Evolutionary conservation across 2,329 filamentous ascomycete species (phyloP), one percentile per base, ranked within the genome.

Genomic region (Cladosporium sp.): DNA sequence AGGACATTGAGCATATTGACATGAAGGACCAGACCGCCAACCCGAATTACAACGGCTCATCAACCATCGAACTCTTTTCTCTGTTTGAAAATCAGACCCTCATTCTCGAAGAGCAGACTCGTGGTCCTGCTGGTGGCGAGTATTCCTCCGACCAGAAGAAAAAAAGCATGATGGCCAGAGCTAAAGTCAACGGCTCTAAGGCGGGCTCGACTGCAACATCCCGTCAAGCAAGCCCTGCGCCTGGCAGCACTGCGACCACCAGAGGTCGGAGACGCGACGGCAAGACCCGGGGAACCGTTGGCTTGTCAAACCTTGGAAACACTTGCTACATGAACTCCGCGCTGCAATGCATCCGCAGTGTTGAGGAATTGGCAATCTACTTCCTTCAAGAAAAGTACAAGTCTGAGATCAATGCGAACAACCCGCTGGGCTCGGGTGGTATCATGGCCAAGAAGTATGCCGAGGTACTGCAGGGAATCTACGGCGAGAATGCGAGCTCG

Each of bases 301-400:
- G 95, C 38, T 82, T 99, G 62, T 88, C 87, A 69, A 99, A 99
- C 74, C 82, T 99, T 15, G 95, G 95, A 59, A 99, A 99, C 74
- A 98, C 95, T 0, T 99, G 95, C 80, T 99, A 99, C 80, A 97
- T 98, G 93, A 98, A 98, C 78, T 97, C 94, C 26, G 95, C 95
- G 11, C 83, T 98, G 64, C 95, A 99, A 77, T 99, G 95, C 77
- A 87, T 99, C 61, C 89, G 94, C 60, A 96, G 92, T 72, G 93
- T 97, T 0, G 92, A 97, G 75, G 95, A 99, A 78, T 81, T 99
- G 69, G 94, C 92, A 5, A 89, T 93, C 74, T 99, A 97, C 78
- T 98, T 99, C 78, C 79, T 97, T 59, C 84, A 78, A 74, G 76
- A 88, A 67, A 86, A 89, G 68, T 93, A 92, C 79, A 87, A 90